These are phyloP conservation scores for Glaciozyma antarctica DNA, from an alignment of 768 basidiomycete genomes.

Conservation along the genomic window DNA sequence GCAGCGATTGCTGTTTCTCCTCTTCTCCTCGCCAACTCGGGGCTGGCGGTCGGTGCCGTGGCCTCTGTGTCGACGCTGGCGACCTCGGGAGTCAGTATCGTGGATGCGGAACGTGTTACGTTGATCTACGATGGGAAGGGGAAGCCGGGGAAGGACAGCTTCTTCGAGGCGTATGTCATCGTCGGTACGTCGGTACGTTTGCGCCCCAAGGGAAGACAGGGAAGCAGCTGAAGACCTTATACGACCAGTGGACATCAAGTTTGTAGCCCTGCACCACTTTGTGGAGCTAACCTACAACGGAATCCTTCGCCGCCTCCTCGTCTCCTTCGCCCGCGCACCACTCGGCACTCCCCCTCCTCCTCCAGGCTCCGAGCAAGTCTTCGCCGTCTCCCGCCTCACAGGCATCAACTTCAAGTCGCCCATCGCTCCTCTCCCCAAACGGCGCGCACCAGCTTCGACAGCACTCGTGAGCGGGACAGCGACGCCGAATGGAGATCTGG, in stretches of 20 bases:
- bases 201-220: not conserved
- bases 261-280: conserved; percentile 22
- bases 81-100: conserved; percentile 15
- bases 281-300: conserved; percentile 29
- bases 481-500: conserved; percentile 13
- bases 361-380: conserved; percentile 12
- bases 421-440: not conserved
- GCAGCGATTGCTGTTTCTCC: conserved; percentile 21
- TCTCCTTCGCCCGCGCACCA: conserved; percentile 7
- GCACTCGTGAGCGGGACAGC: not conserved
- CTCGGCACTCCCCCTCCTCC: conserved; percentile 1
- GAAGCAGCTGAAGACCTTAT: not conserved
- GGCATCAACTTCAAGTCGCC: conserved; percentile 18
- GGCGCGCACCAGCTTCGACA: conserved; percentile 4
- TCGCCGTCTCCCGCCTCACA: conserved; percentile 17
- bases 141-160: conserved; percentile 24
- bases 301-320: conserved; percentile 18
- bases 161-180: conserved; percentile 31
- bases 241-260: conserved; percentile 26
- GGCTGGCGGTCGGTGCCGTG: not conserved
- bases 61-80: conserved; percentile 21
- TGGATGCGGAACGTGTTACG: conserved; percentile 20
- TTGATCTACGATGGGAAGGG: conserved; percentile 27
- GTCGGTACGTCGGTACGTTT: conserved; percentile 23
- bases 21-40: conserved; percentile 20